Conservation (phyloP, 2,329 filamentous ascomycete species). For the Verticillium zaregamsianum region DNA sequence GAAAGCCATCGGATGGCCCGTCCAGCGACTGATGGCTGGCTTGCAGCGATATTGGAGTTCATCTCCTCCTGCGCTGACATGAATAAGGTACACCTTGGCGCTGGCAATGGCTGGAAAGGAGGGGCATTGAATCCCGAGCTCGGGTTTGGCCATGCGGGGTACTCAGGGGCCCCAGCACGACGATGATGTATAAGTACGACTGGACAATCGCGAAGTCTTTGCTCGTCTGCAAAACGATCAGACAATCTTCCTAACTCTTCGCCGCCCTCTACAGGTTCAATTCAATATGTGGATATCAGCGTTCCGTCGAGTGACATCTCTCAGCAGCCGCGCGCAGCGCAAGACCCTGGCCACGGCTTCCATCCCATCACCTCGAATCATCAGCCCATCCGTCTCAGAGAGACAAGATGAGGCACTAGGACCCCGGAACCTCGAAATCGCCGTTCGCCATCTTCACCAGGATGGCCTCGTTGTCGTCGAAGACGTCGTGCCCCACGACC, state of each 20-base stretch:
- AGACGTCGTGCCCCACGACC: slow-evolving; percentile 42
- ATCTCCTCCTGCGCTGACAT: background rate
- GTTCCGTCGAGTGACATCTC: background rate
- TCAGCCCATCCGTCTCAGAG: background rate
- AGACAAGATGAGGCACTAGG: slow-evolving; percentile 23
- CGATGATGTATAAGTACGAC: background rate
- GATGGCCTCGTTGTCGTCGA: slow-evolving; percentile 56
- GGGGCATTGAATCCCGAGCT: slow-evolving; percentile 22
- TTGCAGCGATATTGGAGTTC: slow-evolving; percentile 23
- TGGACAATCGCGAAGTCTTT: background rate
- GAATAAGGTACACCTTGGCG: background rate
- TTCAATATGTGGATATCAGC: background rate
- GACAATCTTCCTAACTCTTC: too few species aligned
- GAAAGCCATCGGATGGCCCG: slow-evolving; percentile 32
- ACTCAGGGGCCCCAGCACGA: background rate
- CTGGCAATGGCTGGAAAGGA: background rate
- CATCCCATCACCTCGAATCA: background rate
- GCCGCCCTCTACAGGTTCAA: background rate
- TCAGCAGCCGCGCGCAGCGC: background rate
- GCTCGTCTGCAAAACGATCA: background rate
- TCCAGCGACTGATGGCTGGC: slow-evolving; percentile 26
- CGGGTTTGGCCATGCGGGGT: slow-evolving; percentile 16
- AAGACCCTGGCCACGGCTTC: background rate
- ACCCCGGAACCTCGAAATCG: slow-evolving; percentile 50
- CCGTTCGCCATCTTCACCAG: slow-evolving; percentile 43